Conservation (phyloP, 1,139 yeast species). For the Candida sp. region DNA sequence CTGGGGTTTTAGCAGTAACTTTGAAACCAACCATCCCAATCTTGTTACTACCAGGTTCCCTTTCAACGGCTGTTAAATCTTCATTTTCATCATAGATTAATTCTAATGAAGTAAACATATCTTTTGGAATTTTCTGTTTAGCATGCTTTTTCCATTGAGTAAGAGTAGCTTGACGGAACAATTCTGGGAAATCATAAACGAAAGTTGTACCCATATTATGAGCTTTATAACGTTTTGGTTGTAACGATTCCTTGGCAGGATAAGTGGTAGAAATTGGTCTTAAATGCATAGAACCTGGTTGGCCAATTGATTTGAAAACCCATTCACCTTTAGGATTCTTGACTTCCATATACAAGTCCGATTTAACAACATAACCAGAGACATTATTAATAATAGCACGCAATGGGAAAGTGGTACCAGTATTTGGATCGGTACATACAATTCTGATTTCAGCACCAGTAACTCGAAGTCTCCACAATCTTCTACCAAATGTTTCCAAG, state of each 20-base stretch:
- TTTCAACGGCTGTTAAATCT: slow-evolving; percentile 78
- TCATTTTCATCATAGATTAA: slow-evolving; percentile 80
- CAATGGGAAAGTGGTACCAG: slow-evolving; percentile 90
- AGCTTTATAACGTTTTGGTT: slow-evolving; percentile 98
- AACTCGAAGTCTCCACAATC: slow-evolving; percentile 94
- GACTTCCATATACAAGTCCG: slow-evolving; percentile 92
- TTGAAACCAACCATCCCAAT: slow-evolving; percentile 99
- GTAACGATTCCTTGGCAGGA: slow-evolving; percentile 96
- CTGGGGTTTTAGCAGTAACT: slow-evolving; percentile 90
- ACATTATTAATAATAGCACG: slow-evolving; percentile 96
- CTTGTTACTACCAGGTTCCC: slow-evolving; percentile 95
- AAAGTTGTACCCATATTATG: slow-evolving; percentile 98
- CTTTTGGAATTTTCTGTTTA: slow-evolving; percentile 66
- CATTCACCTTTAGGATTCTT: slow-evolving; percentile 91
- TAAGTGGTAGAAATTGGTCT: slow-evolving; percentile 95
- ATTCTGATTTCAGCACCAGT: slow-evolving; percentile 98
- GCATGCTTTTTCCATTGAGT: slow-evolving; percentile 78
- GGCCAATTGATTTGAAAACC: slow-evolving; percentile 93
- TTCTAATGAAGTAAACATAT: slow-evolving; percentile 75
- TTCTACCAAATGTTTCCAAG: slow-evolving; percentile 95
- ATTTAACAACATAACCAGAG: slow-evolving; percentile 94
- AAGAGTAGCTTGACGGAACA: slow-evolving; percentile 89
- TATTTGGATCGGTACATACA: slow-evolving; percentile 84
- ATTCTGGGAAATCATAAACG: slow-evolving; percentile 97
- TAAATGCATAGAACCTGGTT: slow-evolving; percentile 96